Evolutionary conservation across 1,284 basidiomycete genomes (phyloP), one percentile per base, ranked within the genome.

Genomic region (Boletellus dicymbophilus): DNA sequence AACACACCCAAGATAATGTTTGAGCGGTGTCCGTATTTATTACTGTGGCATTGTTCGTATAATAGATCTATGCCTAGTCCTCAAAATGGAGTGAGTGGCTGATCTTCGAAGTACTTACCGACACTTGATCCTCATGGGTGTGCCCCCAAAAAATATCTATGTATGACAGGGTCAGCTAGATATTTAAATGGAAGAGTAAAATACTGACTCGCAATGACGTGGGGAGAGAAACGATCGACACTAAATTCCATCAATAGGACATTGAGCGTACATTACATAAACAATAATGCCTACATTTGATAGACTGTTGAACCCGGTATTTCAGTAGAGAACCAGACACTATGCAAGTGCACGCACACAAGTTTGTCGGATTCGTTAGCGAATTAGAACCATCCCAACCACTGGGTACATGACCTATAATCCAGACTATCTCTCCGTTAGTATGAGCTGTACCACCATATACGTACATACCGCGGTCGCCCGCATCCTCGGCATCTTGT

Each of bases 121-220:
- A 83, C 48, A 89, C 65, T 66, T 90, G 79, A 63, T 93, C 90
- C 64, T 93, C 88, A 55, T 93, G 90, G 1, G 87, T 86, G 63
- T 93, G 90, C 2, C 90, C 90, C 60, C 79, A 91, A 72, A 92
- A 91, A 38, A 91, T 82, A 55, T 79, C 84, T 86, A 49, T 21
- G 30, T 86, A 49, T 21, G 30, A 36, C 27, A 37, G 34, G 5
- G 27, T 51, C 9, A 56, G n/a, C 53, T 38, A 55, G 26, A 15
- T 46, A 21, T 34, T 36, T 37, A 40, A 3, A 12, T 27, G 40
- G 27, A 44, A 44, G 4, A 25, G 25, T 44, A 45, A 18, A n/a
- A 34, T 44, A 74, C 82, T 33, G 57, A 84, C 86, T 85, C 26
- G 87, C 85, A 52, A 93, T 89, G 49, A 91, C 87, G 62, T 90